Base-by-base conservation (phyloP, 495 filamentous ascomycete species). In the Aspergillus campestris region DNA sequence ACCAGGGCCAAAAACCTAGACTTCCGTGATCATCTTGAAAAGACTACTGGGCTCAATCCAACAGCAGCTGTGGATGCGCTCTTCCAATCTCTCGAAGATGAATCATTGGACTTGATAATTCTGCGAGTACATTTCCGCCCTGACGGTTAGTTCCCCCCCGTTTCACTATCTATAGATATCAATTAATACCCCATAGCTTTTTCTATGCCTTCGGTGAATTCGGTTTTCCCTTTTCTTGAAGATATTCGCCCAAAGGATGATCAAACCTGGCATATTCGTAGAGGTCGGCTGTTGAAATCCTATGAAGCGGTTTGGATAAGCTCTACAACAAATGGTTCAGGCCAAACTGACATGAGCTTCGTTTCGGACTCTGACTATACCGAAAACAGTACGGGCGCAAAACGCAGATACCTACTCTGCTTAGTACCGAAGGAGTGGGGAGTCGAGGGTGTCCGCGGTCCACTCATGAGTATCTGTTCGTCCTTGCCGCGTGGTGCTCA, bases 161-260 rank as follows among this genome's bases (percentile, higher is more conserved):
- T n/a, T n/a, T n/a, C n/a, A n/a, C n/a, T n/a, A n/a, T n/a, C n/a
- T n/a, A n/a, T n/a, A n/a, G n/a, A n/a, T n/a, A 36, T 5, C 34
- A 5, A 36, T 36, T 6, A 14, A 6, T 36, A 14, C 34, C 34
- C 34, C n/a, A 36, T 47, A 47, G 44, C 30, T 29, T 47, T 40
- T 15, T 47, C 36, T 6, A 47, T 47, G 44, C 36, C 37, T 9
- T 40, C 36, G 28, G 8, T 47, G 12, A 47, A 47, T 40, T 47
- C 44, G 5, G 37, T 47, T 27, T 47, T 47, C 30, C 44, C 44
- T 40, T 47, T 47, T 9, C 44, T 47, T 28, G 44, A 47, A 29
- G 30, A 4, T 31, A 34, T 34, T 5, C 35, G 37, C 7, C 44
- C 44, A 28, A 27, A 40, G 30, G 8, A 18, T 34, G 44, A 47